Conservation (phyloP, 2,329 filamentous ascomycete genomes). For the Fusarium graminum region DNA sequence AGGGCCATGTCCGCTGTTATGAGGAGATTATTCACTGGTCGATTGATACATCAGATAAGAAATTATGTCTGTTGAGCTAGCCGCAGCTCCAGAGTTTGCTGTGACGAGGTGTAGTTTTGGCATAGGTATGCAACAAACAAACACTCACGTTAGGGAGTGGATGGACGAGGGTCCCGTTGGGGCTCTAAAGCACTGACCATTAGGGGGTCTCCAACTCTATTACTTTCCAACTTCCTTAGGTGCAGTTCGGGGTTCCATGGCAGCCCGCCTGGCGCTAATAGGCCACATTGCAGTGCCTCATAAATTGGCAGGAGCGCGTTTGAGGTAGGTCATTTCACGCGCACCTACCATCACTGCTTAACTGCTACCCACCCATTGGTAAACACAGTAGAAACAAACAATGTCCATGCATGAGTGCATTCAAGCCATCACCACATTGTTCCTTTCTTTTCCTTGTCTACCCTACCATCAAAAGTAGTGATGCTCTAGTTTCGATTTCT, state of each 20-base stretch:
- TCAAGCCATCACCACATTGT: background rate
- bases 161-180: background rate
- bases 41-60: background rate
- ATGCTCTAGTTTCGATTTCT: slow-evolving; percentile 2
- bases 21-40: background rate
- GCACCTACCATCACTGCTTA: slow-evolving; percentile 8
- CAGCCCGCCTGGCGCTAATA: slow-evolving; percentile 9
- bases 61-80: background rate
- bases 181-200: slow-evolving; percentile 29
- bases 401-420: slow-evolving; percentile 5
- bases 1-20: slow-evolving; percentile 72
- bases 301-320: slow-evolving; percentile 35
- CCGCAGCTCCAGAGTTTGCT: slow-evolving; percentile 2
- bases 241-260: background rate
- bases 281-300: slow-evolving; percentile 9
- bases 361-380: background rate
- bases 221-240: background rate
- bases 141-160: background rate
- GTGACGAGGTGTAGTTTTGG: background rate
- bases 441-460: background rate
- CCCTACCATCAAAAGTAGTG: background rate
- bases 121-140: slow-evolving; percentile 8
- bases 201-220: slow-evolving; percentile 20
- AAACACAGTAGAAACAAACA: slow-evolving; percentile 18
- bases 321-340: slow-evolving; percentile 21